These are phyloP conservation scores for Yamadazyma triangularis DNA, from an alignment of 1,139 yeast genomes.

Conservation along the genomic window DNA sequence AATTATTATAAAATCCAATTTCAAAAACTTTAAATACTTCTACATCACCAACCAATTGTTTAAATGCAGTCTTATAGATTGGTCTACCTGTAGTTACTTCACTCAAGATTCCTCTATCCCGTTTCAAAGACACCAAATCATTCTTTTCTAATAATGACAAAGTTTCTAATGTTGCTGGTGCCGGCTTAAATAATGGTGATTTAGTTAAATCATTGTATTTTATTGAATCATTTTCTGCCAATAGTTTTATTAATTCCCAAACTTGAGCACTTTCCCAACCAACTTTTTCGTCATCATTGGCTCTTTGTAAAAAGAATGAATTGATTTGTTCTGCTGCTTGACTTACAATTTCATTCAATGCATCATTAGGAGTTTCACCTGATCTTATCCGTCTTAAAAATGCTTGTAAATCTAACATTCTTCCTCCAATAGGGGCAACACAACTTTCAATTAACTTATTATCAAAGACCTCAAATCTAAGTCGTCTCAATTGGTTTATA, in stretches of 20 bases:
- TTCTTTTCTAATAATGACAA: slow-evolving; percentile 71
- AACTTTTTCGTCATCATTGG: slow-evolving; percentile 18
- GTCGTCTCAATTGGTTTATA: slow-evolving; percentile 46
- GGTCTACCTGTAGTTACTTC: slow-evolving; percentile 80
- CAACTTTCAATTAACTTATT: slow-evolving; percentile 23
- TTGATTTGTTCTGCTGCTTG: slow-evolving; percentile 88
- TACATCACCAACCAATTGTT: slow-evolving; percentile 54
- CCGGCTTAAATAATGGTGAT: slow-evolving; percentile 59
- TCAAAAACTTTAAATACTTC: slow-evolving; percentile 61
- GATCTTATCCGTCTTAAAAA: slow-evolving; percentile 82
- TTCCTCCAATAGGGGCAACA: slow-evolving; percentile 81
- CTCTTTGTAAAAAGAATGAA: slow-evolving; percentile 63
- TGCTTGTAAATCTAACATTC: slow-evolving; percentile 90
- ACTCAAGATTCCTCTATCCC: slow-evolving; percentile 71
- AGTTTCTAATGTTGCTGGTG: slow-evolving; percentile 44
- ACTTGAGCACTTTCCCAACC: slow-evolving; percentile 75
- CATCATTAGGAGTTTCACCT: slow-evolving; percentile 78
- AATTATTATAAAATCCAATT: slow-evolving; percentile 49
- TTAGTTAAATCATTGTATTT: slow-evolving; percentile 50
- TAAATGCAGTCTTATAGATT: slow-evolving; percentile 75
- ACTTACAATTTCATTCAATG: slow-evolving; percentile 70
- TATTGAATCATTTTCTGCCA: slow-evolving; percentile 47
- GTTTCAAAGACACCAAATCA: slow-evolving; percentile 64
- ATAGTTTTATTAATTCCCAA: slow-evolving; percentile 72
- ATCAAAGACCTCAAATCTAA: slow-evolving; percentile 36